phyloP scores from a whole-genome alignment of 192 early-diverging fungal genomes.

The Podila verticillata region DNA sequence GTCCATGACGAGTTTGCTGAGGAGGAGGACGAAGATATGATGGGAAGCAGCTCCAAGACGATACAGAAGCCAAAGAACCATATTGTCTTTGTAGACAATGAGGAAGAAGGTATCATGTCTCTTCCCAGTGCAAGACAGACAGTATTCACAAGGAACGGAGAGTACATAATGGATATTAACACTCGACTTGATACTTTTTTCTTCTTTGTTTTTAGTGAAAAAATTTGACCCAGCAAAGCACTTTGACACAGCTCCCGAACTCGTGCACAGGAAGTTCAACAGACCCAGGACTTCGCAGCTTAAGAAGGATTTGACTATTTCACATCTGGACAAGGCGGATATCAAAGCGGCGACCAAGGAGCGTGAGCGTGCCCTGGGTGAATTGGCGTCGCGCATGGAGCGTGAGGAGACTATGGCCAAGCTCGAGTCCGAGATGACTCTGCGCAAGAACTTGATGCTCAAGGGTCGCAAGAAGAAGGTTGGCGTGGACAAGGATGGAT shows the following conservation, averaged over 20 bases:
- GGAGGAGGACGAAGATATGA: constrained; percentile 47
- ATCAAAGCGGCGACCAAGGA: constrained; percentile 60
- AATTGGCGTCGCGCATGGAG: constrained; percentile 78
- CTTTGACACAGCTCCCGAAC: constrained; percentile 83
- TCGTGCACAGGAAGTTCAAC: constrained; percentile 84
- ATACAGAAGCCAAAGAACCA: constrained; percentile 64
- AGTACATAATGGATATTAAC: no score
- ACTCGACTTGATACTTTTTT: not conserved
- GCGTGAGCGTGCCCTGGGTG: constrained; percentile 64
- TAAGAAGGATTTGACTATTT: constrained; percentile 53
- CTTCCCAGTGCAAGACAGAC: not conserved
- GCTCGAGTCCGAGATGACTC: constrained; percentile 78
- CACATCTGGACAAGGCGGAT: constrained; percentile 44
- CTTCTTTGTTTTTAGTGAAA: constrained; percentile 55
- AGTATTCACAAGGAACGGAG: no score
- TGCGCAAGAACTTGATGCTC: constrained; percentile 82
- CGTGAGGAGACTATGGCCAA: constrained; percentile 80
- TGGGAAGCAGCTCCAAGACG: constrained; percentile 11
- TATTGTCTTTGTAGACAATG: constrained; percentile 82
- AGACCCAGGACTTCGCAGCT: constrained; percentile 72
- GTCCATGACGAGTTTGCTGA: constrained; percentile 42
- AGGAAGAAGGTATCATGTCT: constrained; percentile 60
- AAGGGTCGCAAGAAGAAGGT: constrained; percentile 87
- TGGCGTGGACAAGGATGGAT: constrained; percentile 81
- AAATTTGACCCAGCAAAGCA: constrained; percentile 83